Evolutionary conservation across 805 yeast genomes (phyloP).

Genomic region (Saccharomyces paradoxus): DNA sequence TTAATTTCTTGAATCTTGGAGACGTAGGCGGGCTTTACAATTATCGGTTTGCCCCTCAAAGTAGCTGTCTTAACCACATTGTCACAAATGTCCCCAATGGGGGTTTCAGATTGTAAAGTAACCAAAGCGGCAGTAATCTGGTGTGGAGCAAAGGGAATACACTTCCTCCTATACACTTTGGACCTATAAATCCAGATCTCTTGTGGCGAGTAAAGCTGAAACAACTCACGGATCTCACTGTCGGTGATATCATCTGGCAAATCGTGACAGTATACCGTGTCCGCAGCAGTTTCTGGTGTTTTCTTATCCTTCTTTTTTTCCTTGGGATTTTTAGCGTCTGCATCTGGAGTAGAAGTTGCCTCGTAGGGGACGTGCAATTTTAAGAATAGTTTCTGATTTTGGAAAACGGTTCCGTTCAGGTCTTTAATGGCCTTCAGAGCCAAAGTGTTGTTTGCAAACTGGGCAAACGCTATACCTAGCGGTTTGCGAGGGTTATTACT

Average conservation of each 20-base stretch:
- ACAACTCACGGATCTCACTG: conserved; percentile 37
- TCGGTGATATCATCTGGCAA: conserved; percentile 37
- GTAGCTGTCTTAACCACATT: conserved; percentile 33
- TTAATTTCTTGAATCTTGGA: conserved; percentile 39
- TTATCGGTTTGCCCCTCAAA: conserved; percentile 29
- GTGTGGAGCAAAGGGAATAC: conserved; percentile 23
- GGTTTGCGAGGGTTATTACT: conserved; percentile 30
- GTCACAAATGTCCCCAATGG: conserved; percentile 37
- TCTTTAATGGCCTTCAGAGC: conserved; percentile 58
- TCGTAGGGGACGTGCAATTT: conserved; percentile 38
- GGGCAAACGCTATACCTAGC: conserved; percentile 74
- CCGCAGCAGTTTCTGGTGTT: conserved; percentile 28
- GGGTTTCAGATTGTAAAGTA: conserved; percentile 37
- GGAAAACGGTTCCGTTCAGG: conserved; percentile 53
- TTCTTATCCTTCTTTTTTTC: not conserved
- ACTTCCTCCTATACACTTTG: conserved; percentile 20
- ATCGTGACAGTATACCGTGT: conserved; percentile 40
- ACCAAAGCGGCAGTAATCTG: conserved; percentile 44
- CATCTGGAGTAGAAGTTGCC: conserved; percentile 20
- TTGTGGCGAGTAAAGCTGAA: conserved; percentile 38
- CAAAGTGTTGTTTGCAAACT: conserved; percentile 55
- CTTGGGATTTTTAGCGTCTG: not conserved
- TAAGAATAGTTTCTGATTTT: conserved; percentile 35
- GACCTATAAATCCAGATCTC: conserved; percentile 42
- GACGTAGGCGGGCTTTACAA: conserved; percentile 35